These are phyloP conservation scores for Remersonia thermophila DNA, from an alignment of 2,329 filamentous ascomycete species.

Conservation along the genomic window DNA sequence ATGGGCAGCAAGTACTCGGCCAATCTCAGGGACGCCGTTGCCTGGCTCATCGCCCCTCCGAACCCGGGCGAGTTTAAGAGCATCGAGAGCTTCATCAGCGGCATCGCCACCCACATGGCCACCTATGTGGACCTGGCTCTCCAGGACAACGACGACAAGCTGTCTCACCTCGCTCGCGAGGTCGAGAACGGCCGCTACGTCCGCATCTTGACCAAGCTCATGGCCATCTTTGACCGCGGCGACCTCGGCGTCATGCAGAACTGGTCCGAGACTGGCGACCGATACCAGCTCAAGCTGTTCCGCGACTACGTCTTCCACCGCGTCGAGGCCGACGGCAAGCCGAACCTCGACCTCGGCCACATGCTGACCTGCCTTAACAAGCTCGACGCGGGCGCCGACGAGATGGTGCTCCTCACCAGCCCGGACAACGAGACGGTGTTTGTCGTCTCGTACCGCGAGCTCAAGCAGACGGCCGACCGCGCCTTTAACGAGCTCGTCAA, in stretches of 20 bases:
- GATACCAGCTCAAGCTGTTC: conserved; percentile 89
- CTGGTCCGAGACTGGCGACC: conserved; percentile 88
- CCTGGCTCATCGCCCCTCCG: conserved; percentile 65
- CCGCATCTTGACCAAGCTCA: conserved; percentile 69
- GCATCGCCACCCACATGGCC: conserved; percentile 67
- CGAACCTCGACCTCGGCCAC: conserved; percentile 77
- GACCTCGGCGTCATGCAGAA: conserved; percentile 65
- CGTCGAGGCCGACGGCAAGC: conserved; percentile 71
- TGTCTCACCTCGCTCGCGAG: conserved; percentile 60
- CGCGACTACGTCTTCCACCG: conserved; percentile 96
- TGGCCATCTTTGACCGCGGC: conserved; percentile 77
- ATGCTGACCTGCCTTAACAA: conserved; percentile 82
- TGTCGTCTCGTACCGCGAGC: conserved; percentile 78
- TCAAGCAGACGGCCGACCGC: conserved; percentile 53
- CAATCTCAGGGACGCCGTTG: conserved; percentile 65
- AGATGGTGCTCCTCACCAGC: conserved; percentile 74
- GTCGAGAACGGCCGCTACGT: conserved; percentile 82
- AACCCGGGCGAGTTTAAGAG: conserved; percentile 49
- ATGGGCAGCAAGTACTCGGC: conserved; percentile 61
- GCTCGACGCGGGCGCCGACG: conserved; percentile 77
- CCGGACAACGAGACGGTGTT: conserved; percentile 84
- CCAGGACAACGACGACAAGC: conserved; percentile 67
- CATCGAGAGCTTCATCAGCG: conserved; percentile 66
- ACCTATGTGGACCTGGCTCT: conserved; percentile 64
- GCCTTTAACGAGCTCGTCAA: conserved; percentile 49